Evolutionary conservation across 805 yeast species (phyloP), one percentile per base, ranked within the genome.

Genomic region (Ogataea siamensis): DNA sequence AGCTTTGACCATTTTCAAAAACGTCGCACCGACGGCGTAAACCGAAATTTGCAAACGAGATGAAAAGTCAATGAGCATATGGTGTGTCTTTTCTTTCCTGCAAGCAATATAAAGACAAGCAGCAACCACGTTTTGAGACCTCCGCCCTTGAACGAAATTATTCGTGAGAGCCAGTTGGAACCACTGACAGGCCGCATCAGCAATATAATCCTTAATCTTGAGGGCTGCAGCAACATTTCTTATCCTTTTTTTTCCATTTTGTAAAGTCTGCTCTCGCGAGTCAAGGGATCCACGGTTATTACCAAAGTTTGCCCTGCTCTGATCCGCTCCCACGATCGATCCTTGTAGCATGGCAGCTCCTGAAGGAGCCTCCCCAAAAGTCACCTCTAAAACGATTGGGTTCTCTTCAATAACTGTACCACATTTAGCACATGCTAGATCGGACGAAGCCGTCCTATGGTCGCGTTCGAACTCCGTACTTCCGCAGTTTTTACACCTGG

Each of bases 291-390:
- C 87, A 32, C 81, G 70, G 1, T 80, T 76, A 27, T 86, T 74
- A 29, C 87, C 85, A 47, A 77, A 76, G 7, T 75, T 66, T 0
- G 87, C 93, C 58, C 86, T 75, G 1, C 80, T 64, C 63, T 89
- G 96, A 53, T 87, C 96, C 0, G 87, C 83, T 29, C 87, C 87
- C 23, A 93, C 83, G 70, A 87, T 89, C 32, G 95, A 78, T 55
- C 99, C 99, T 49, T 91, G 95, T 2, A 93, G 96, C 34, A 85
- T 78, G 23, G 99, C 96, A 10, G 96, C 97, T 51, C 99, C 99
- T 17, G 83, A 73, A 13, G 95, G 73, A 2, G 89, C 74, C 55
- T 94, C 99, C 29, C 94, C 93, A 65, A 89, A 93, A 9, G 93
- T 85, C 37, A 94, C 93, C 58, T 93, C 99, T 6, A 95, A 80